Conservation (phyloP, 805 yeast species). For the Saturnispora dispora region DNA sequence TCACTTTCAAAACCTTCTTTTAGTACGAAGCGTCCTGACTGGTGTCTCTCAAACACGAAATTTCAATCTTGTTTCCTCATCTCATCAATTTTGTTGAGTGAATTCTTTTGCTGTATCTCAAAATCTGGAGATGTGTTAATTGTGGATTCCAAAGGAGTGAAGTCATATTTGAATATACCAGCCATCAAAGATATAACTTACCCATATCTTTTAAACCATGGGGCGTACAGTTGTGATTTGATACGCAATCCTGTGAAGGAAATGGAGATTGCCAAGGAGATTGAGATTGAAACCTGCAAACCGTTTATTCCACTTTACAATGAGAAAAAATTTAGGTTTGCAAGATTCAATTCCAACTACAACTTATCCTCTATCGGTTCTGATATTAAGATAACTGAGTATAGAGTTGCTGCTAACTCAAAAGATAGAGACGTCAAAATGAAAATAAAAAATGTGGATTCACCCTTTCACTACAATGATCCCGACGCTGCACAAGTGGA, state of each 20-base stretch:
- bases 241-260: neutral
- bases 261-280: slow-evolving; percentile 12
- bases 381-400: neutral
- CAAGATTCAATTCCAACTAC: slow-evolving; percentile 8
- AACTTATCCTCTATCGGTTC: neutral
- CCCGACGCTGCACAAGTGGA: neutral
- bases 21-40: slow-evolving; percentile 21
- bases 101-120: slow-evolving; percentile 18
- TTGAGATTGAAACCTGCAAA: slow-evolving; percentile 48
- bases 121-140: slow-evolving; percentile 19
- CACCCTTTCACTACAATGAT: neutral
- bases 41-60: slow-evolving; percentile 37
- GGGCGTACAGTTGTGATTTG: neutral
- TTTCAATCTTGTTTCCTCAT: slow-evolving; percentile 14
- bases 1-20: neutral
- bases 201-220: neutral
- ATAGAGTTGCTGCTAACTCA: slow-evolving; percentile 3
- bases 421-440: neutral
- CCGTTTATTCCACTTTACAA: slow-evolving; percentile 24
- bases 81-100: neutral
- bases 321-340: slow-evolving; percentile 20
- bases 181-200: slow-evolving; percentile 11
- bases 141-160: slow-evolving; percentile 9
- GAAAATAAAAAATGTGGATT: neutral
- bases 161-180: slow-evolving; percentile 10